Percentiles rank a stretch among this genome's conserved stretches.
Conservation (phyloP, 2,329 filamentous ascomycete genomes). For the Chaetomiaceae sp. region DNA sequence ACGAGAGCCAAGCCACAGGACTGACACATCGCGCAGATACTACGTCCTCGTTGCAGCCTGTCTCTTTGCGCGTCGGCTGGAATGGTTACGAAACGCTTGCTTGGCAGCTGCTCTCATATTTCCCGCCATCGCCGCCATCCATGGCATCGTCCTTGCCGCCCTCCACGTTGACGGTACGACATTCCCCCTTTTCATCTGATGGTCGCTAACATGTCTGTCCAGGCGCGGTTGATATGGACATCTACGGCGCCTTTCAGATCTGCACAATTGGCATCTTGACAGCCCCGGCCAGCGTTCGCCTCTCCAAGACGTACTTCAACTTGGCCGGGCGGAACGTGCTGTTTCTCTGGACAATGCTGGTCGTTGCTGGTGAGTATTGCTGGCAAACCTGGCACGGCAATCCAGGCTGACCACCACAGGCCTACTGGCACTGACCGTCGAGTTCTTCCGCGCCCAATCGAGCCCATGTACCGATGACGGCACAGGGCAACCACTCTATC, state of each 20-base stretch:
- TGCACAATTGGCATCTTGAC: conserved; percentile 63
- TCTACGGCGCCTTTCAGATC: conserved; percentile 64
- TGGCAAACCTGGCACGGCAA: no score
- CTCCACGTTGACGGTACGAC: conserved; percentile 54
- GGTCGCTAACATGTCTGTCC: not conserved
- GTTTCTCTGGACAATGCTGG: conserved; percentile 59
- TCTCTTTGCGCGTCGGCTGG: conserved; percentile 55
- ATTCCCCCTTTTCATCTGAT: not conserved
- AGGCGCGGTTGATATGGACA: conserved; percentile 56
- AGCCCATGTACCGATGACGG: conserved; percentile 40
- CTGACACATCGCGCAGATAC: conserved; percentile 41
- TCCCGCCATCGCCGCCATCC: conserved; percentile 60
- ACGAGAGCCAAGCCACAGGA: not conserved
- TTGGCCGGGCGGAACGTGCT: conserved; percentile 61
- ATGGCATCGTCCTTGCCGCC: conserved; percentile 57
- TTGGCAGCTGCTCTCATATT: conserved; percentile 59
- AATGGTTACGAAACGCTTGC: conserved; percentile 60
- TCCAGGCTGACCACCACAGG: conserved; percentile 35
- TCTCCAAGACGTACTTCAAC: conserved; percentile 61
- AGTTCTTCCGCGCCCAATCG: conserved; percentile 55
- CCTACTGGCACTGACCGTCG: conserved; percentile 56
- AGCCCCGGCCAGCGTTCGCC: conserved; percentile 56
- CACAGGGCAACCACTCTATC: conserved; percentile 33
- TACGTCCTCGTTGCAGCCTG: conserved; percentile 62
- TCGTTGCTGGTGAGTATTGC: conserved; percentile 53